A percentile compares a stretch with the other conserved stretches of the same genome.
These are phyloP conservation scores for Datura wrightii DNA, from an alignment of 257 asterid species.

Conservation along the genomic window DNA sequence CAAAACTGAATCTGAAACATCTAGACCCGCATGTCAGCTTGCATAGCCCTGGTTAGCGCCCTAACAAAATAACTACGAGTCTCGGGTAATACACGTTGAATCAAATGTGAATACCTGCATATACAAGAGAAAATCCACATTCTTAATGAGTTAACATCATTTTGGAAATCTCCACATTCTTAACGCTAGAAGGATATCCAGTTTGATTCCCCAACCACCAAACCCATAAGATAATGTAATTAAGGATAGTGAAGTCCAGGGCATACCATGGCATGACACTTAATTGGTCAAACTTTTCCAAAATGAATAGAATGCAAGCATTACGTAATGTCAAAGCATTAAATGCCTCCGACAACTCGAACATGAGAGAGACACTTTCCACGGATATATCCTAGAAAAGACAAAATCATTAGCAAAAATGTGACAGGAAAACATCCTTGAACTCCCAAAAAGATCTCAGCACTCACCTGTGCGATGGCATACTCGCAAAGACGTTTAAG, in stretches of 20 bases:
- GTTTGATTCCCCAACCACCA: background rate
- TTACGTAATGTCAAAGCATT: conserved; percentile 79
- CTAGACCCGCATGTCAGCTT: conserved; percentile 60
- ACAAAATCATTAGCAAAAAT: conserved; percentile 38
- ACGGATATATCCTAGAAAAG: conserved; percentile 73
- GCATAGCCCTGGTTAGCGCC: conserved; percentile 61
- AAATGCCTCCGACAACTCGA: conserved; percentile 90
- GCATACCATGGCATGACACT: conserved; percentile 70
- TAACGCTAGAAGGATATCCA: background rate
- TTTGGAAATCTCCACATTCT: background rate
- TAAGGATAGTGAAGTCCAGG: background rate
- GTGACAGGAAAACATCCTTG: background rate
- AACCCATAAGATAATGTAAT: background rate
- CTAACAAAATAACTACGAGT: conserved; percentile 77
- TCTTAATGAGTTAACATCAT: background rate
- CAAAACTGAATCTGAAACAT: conserved; percentile 46
- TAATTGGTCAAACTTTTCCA: conserved; percentile 76
- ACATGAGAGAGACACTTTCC: conserved; percentile 86
- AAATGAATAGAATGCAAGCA: conserved; percentile 78
- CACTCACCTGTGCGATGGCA: conserved; percentile 84
- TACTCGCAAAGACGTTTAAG: conserved; percentile 93
- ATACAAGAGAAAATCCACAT: background rate
- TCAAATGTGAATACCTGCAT: conserved; percentile 75
- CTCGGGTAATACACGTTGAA: conserved; percentile 77
- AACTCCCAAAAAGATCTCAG: background rate